A percentile compares a stretch with the other conserved stretches of the same genome.
These are phyloP conservation scores for Monosporascus ibericus DNA, from an alignment of 2,329 filamentous ascomycete genomes.

Conservation along the genomic window DNA sequence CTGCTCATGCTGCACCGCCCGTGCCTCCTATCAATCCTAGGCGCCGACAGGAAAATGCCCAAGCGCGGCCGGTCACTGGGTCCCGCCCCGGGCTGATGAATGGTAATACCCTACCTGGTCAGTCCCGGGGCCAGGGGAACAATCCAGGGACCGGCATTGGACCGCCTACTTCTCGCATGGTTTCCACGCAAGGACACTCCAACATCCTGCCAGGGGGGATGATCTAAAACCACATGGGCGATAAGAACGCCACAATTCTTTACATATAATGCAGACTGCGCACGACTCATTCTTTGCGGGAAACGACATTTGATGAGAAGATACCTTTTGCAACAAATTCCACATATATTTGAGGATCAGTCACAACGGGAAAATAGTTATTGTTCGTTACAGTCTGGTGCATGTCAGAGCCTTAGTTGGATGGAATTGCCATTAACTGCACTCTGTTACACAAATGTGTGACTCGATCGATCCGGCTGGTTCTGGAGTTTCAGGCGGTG, in stretches of 20 bases:
- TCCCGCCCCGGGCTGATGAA: not conserved
- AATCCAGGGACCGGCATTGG: conserved; percentile 23
- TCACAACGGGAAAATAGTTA: not conserved
- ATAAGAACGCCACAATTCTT: not conserved
- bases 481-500: not conserved
- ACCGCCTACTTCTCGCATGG: conserved; percentile 29
- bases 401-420: not conserved
- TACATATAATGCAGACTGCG: not conserved
- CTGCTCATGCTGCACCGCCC: conserved; percentile 42
- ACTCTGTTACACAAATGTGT: not conserved
- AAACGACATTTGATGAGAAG: conserved; percentile 15
- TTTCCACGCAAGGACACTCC: conserved; percentile 21
- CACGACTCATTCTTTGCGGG: too few species aligned
- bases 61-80: not conserved
- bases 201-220: conserved; percentile 36
- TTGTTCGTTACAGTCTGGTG: not conserved
- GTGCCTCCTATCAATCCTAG: conserved; percentile 55
- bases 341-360: not conserved
- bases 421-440: not conserved
- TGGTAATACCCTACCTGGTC: not conserved
- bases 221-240: conserved; percentile 28
- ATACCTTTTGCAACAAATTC: not conserved
- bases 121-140: conserved; percentile 18
- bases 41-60: conserved; percentile 31
- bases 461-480: not conserved